Base-by-base conservation (phyloP, 2,329 filamentous ascomycete genomes). In the Colletotrichum paranaense region DNA sequence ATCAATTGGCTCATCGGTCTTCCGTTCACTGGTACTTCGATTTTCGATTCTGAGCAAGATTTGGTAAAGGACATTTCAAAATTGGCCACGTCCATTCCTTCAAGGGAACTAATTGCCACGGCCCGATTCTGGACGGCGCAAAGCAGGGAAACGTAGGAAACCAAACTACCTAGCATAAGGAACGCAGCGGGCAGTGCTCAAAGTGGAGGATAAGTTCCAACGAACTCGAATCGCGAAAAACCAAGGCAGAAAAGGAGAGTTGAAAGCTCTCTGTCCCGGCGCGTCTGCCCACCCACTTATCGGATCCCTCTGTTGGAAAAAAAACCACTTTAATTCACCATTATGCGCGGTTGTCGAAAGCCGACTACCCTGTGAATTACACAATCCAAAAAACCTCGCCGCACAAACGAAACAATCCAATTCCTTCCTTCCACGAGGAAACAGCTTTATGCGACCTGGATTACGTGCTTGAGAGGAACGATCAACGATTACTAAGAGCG, bases 321-420 rank as follows among this genome's bases (percentile, higher is more conserved):
- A 16, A 46, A 11, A 49, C 19, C 42, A 49, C 42, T 49, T 49
- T 22, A 49, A 9, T 49, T n/a, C 42, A 49, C 42, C 42, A 22
- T 7, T 53, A 30, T 24, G 9, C 24, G 16, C 35, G 19, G 52
- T 32, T 4, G 19, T 12, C 60, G 28, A 49, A 32, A 42, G 38
- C 38, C 38, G 16, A 42, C 38, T 19, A 42, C 6, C 38, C 19
- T 11, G 42, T 19, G 53, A 62, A 65, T 22, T 22, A 24, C 5
- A 22, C n/a, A n/a, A 53, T 53, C 22, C 30, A 53, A 38, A 24
- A 32, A 32, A 32, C 9, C 26, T 68, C 8, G 59, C 42, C 59
- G 32, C 60, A 60, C 56, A 70, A 66, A 70, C 67, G 56, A 73
- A 73, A 62, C 60, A 73, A 62, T 35, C 35, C 55, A 62, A 73